Evolutionary conservation across 2,329 filamentous ascomycete species (phyloP).

Genomic region (Aureobasidium sp.): DNA sequence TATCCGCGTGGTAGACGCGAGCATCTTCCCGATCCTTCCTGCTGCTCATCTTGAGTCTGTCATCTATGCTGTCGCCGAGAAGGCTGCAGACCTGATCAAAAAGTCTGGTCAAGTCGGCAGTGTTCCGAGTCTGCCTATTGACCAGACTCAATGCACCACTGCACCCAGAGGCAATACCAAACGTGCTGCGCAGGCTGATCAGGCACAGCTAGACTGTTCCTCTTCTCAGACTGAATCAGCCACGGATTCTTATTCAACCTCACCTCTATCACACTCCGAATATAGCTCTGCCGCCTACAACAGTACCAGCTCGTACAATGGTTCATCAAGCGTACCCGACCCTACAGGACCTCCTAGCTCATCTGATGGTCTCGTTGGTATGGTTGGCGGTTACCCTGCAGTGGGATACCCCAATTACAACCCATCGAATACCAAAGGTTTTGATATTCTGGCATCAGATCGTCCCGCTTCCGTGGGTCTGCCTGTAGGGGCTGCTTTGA

Average conservation of each 20-base stretch:
- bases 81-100: constrained; percentile 22
- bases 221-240: background rate
- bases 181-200: constrained; percentile 1
- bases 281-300: background rate
- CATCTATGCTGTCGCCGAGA: constrained; percentile 22
- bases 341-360: background rate
- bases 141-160: constrained; percentile 18
- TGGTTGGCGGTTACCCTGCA: constrained; percentile 11
- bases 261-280: background rate
- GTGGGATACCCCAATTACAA: constrained; percentile 20
- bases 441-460: background rate
- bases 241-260: background rate
- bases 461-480: constrained; percentile 17
- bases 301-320: background rate
- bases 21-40: constrained; percentile 37
- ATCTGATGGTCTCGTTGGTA: background rate
- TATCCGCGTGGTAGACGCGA: constrained; percentile 39
- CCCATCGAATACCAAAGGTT: constrained; percentile 6
- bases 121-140: constrained; percentile 11
- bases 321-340: background rate
- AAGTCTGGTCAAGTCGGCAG: background rate
- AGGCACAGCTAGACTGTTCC: background rate
- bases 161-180: background rate
- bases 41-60: constrained; percentile 20
- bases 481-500: constrained; percentile 14